phyloP scores from a whole-genome alignment of 2,329 filamentous ascomycete genomes.

The Colletotrichum somersetense region DNA sequence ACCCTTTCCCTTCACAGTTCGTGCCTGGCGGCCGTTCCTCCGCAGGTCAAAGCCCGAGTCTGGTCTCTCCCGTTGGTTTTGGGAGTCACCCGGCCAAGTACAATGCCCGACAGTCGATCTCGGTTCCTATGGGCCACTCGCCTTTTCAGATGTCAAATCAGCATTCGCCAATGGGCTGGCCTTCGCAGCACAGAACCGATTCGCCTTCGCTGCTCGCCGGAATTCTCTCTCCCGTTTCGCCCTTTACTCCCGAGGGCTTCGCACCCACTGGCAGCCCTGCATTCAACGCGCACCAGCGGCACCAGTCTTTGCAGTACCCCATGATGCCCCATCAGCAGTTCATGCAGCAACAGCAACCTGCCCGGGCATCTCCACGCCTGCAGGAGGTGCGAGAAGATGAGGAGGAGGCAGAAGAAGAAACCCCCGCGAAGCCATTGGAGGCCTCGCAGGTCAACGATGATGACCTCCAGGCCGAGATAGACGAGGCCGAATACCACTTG shows the following conservation, averaged over 20 bases:
- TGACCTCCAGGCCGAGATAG: conserved; percentile 86
- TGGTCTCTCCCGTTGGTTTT: conserved; percentile 81
- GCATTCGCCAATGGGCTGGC: conserved; percentile 71
- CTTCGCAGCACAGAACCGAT: conserved; percentile 68
- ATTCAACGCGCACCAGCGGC: conserved; percentile 65
- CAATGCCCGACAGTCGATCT: conserved; percentile 80
- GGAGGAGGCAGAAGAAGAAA: conserved; percentile 64
- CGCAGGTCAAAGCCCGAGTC: conserved; percentile 73
- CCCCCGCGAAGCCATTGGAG: conserved; percentile 67
- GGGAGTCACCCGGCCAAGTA: conserved; percentile 68
- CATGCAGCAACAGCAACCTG: conserved; percentile 66
- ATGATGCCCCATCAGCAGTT: conserved; percentile 69
- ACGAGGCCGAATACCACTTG: conserved; percentile 87
- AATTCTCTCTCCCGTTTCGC: conserved; percentile 74
- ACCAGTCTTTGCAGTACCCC: conserved; percentile 71
- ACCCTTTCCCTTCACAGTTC: conserved; percentile 70
- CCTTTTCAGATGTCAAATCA: conserved; percentile 76
- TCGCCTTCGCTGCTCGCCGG: conserved; percentile 74
- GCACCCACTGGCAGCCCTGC: conserved; percentile 56
- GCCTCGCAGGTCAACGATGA: conserved; percentile 63
- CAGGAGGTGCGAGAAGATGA: conserved; percentile 82
- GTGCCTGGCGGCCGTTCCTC: conserved; percentile 70
- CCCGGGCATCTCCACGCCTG: conserved; percentile 70
- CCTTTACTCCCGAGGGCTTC: conserved; percentile 68
- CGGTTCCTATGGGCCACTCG: conserved; percentile 72